Evolutionary conservation across 331 rosid species (phyloP).

Genomic region (Telfairia occidentalis): DNA sequence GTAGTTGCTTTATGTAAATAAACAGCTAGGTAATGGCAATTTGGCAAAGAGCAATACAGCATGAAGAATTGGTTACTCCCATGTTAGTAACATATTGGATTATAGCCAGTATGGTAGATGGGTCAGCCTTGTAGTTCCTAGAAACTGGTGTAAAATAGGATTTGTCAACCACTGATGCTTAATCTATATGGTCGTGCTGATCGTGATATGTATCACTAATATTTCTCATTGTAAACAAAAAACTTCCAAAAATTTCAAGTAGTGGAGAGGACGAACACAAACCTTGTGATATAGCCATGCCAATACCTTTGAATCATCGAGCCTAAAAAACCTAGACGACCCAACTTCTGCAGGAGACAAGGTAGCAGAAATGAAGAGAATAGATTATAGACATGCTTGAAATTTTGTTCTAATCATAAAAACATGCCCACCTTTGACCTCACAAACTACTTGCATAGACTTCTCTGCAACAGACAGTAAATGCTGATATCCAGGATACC

Average conservation of each 20-base stretch:
- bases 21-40: neutral
- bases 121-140: neutral
- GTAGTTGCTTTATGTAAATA: neutral
- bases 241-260: neutral
- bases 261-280: slow-evolving; percentile 11
- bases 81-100: neutral
- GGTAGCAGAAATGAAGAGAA: slow-evolving; percentile 9
- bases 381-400: neutral
- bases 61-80: neutral
- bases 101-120: neutral
- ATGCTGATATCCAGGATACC: slow-evolving; percentile 72
- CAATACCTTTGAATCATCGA: slow-evolving; percentile 79
- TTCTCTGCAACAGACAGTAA: slow-evolving; percentile 49
- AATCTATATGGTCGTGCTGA: neutral
- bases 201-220: neutral
- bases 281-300: slow-evolving; percentile 77
- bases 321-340: slow-evolving; percentile 71
- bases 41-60: neutral
- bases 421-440: slow-evolving; percentile 47
- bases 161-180: neutral
- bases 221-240: neutral
- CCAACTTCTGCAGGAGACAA: slow-evolving; percentile 45
- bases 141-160: neutral
- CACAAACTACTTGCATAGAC: slow-evolving; percentile 78
- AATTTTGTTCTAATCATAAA: neutral